Conservation (phyloP, 768 basidiomycete genomes). For the Termitomyces sp. region DNA sequence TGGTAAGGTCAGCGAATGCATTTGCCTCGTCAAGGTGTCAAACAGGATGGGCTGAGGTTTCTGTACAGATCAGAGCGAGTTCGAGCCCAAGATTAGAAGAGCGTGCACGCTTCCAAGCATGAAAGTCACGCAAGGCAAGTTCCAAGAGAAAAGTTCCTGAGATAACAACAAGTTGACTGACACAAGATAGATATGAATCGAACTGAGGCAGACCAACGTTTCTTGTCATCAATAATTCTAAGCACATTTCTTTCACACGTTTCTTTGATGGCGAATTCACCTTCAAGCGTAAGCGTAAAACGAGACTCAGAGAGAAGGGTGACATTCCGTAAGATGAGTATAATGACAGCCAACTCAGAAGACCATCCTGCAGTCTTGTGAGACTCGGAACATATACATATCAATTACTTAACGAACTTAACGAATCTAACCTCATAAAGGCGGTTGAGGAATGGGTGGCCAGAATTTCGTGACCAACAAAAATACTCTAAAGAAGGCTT, state of each 20-base stretch:
- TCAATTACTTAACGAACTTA: slow-evolving; percentile 21
- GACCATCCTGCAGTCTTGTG: slow-evolving; percentile 38
- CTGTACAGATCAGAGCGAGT: slow-evolving; percentile 51
- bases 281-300: slow-evolving; percentile 51
- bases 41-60: slow-evolving; percentile 30
- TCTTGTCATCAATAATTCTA: too few species aligned
- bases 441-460: slow-evolving; percentile 34
- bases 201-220: slow-evolving; percentile 37
- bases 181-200: slow-evolving; percentile 37
- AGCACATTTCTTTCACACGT: too few species aligned
- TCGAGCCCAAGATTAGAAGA: slow-evolving; percentile 26
- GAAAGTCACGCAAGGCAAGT: slow-evolving; percentile 45
- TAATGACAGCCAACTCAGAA: slow-evolving; percentile 44
- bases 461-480: slow-evolving; percentile 40
- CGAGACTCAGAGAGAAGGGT: slow-evolving; percentile 28
- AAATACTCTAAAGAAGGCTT: slow-evolving; percentile 11
- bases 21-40: slow-evolving; percentile 28
- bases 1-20: slow-evolving; percentile 33
- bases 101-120: slow-evolving; percentile 30
- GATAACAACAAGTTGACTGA: slow-evolving; percentile 43
- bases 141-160: slow-evolving; percentile 38
- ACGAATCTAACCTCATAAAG: too few species aligned
- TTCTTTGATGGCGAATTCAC: slow-evolving; percentile 32
- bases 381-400: neutral
- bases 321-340: slow-evolving; percentile 37